Evolutionary conservation across 2,329 filamentous ascomycete genomes (phyloP).

Genomic region (Penicillium concentricum): DNA sequence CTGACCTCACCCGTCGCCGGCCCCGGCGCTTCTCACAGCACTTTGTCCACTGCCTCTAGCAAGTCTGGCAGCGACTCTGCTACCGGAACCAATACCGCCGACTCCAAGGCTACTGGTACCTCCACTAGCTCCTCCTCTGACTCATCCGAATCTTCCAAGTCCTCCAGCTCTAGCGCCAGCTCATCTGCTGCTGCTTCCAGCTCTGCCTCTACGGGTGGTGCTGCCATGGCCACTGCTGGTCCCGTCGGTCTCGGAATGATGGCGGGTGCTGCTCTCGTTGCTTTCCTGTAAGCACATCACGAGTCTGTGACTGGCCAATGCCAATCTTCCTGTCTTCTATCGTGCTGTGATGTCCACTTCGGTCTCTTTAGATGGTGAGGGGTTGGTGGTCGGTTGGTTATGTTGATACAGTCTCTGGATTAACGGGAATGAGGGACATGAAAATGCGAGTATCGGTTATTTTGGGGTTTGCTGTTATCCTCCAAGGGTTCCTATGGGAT

Average conservation of each 20-base stretch:
- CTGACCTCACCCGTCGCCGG: slow-evolving; percentile 31
- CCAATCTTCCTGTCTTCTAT: background rate
- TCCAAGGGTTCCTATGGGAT: slow-evolving; percentile 9
- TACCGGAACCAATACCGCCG: slow-evolving; percentile 17
- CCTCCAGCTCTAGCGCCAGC: slow-evolving; percentile 7
- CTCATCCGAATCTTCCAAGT: background rate
- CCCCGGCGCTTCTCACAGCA: slow-evolving; percentile 27
- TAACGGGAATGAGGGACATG: slow-evolving; percentile 18
- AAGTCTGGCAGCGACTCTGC: slow-evolving; percentile 16
- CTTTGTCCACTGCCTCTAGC: slow-evolving; percentile 18
- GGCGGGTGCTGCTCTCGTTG: slow-evolving; percentile 44
- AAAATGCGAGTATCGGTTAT: slow-evolving; percentile 17
- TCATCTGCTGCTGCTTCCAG: slow-evolving; percentile 9
- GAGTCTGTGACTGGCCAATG: background rate
- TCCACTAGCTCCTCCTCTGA: slow-evolving; percentile 7
- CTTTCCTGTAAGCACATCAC: slow-evolving; percentile 39
- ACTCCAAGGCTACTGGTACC: slow-evolving; percentile 19
- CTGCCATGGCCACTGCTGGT: slow-evolving; percentile 38
- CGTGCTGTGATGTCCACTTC: background rate
- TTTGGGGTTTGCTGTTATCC: background rate
- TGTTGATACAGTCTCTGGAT: background rate
- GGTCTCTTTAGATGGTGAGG: background rate
- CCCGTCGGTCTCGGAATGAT: slow-evolving; percentile 39
- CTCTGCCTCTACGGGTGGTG: slow-evolving; percentile 31
- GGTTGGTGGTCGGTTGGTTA: background rate